Evolutionary conservation across 2,329 filamentous ascomycete species (phyloP), one percentile per base, ranked within the genome.

Genomic region (Diaporthe velutina): DNA sequence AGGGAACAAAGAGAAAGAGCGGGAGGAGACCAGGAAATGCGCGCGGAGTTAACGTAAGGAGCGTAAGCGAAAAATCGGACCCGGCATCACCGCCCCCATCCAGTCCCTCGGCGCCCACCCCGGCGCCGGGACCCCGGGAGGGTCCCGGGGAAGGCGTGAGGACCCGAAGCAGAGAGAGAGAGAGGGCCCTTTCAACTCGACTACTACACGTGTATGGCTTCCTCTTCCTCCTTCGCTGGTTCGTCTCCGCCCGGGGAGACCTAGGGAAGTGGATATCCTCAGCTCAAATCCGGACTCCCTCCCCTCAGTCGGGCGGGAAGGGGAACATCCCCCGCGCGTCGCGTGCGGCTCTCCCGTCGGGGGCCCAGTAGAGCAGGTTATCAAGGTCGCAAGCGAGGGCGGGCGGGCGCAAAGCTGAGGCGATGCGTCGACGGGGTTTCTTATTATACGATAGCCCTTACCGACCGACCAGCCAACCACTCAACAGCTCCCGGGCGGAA

Each of bases 401-500:
- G n/a, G 48, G 64, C 64, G 64, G 45, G 64, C 64, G 64, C 64
- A 68, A 40, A 68, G 48, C 64, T 54, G 48, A 68, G 64, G 64
- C 33, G 64, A 40, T 67, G 61, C 8, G 13, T 45, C 30, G 25
- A 40, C 28, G 40, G 61, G 45, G n/a, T n/a, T n/a, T 52, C 30
- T 33, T 19, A 13, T 67, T 28, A 35, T 66, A 64, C 60, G 60
- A 48, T 15, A 33, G n/a, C n/a, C 25, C 10, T n/a, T n/a, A n/a
- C n/a, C n/a, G n/a, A n/a, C n/a, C n/a, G n/a, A n/a, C n/a, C n/a
- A n/a, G n/a, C n/a, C n/a, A n/a, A n/a, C n/a, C n/a, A n/a, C n/a
- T n/a, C n/a, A n/a, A n/a, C n/a, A n/a, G n/a, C 12, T 15, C 30
- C 3, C 50, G 7, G 25, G 45, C 28, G 61, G 61, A n/a, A n/a